Conservation (phyloP, 2,329 filamentous ascomycete genomes). For the Talaromyces sp. region DNA sequence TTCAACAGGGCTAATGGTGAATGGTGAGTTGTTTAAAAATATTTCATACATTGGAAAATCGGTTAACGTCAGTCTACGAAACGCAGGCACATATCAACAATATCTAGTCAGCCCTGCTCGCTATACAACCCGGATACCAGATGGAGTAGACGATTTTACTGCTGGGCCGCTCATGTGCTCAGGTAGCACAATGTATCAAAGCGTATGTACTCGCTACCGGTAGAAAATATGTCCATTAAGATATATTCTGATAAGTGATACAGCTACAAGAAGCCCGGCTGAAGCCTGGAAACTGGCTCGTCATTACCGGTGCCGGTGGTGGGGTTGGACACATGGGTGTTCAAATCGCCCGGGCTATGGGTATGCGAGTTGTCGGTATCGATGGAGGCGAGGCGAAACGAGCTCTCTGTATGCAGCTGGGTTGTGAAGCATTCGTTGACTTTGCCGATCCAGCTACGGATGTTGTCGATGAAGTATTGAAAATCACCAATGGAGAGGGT, state of each 20-base stretch:
- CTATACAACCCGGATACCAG: background rate
- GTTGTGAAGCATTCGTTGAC: background rate
- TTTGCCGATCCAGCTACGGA: background rate
- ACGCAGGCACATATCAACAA: constrained; percentile 1
- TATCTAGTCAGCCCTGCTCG: background rate
- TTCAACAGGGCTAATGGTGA: background rate
- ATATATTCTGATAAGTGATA: background rate
- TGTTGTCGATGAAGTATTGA: background rate
- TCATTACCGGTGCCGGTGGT: constrained; percentile 1
- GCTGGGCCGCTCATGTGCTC: constrained; percentile 5
- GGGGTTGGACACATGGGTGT: constrained; percentile 2
- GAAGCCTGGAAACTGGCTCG: background rate
- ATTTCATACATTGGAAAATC: background rate
- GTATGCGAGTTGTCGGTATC: constrained; percentile 3
- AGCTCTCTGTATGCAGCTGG: background rate
- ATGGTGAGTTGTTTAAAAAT: background rate
- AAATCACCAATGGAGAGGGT: background rate
- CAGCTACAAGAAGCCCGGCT: background rate
- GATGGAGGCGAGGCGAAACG: constrained; percentile 26
- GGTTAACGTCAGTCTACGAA: background rate
- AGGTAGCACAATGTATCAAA: background rate
- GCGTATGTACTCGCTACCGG: background rate
- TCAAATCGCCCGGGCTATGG: background rate
- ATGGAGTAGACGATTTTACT: background rate
- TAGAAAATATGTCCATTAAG: background rate